Base-by-base conservation (phyloP, 331 rosid genomes). In the Rosa hybrid region DNA sequence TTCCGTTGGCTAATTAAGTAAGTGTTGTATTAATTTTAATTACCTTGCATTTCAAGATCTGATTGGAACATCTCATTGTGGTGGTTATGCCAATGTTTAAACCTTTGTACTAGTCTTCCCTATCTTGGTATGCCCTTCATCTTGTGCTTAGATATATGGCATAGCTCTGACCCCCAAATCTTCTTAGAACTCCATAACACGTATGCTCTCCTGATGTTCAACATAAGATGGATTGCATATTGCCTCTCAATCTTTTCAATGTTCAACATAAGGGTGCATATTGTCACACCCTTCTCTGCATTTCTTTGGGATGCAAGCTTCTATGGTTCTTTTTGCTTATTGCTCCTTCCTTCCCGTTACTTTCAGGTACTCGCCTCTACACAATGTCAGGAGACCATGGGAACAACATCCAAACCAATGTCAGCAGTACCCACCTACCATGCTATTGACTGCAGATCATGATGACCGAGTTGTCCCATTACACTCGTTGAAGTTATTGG, bases 391-490 rank as follows among this genome's bases (percentile, higher is more conserved):
- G 89, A 87, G 97, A 86, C 99, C 96, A 16, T 95, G 99, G 98
- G 99, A 90, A 73, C 87, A 82, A 59, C 82, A 86, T 81, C 64
- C 90, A 2, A 88, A 69, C 72, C 80, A 83, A 83, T 71, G 81
- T 81, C n/a, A 79, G 77, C 99, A 91, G 85, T 95, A 95, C 82
- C 99, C 98, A 83, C 63, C 98, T 48, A 91, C 93, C 75, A 90
- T 95, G 97, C 70, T 95, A 75, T 75, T 95, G 91, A 95, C 99
- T 20, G 98, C 98, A 81, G 99, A 95, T 91, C 99, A 95, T 53
- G 99, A 95, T 79, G 99, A 95, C 71, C 94, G 99, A 69, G 99
- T 95, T 78, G 99, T 95, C 63, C 98, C 98, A 7, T 73, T 95
- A 79, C 98, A 95, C 86, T 87, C 98, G 0, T 85, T 91, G 89